Conservation (phyloP, 305 asterid species). For the Solanum chacoense region DNA sequence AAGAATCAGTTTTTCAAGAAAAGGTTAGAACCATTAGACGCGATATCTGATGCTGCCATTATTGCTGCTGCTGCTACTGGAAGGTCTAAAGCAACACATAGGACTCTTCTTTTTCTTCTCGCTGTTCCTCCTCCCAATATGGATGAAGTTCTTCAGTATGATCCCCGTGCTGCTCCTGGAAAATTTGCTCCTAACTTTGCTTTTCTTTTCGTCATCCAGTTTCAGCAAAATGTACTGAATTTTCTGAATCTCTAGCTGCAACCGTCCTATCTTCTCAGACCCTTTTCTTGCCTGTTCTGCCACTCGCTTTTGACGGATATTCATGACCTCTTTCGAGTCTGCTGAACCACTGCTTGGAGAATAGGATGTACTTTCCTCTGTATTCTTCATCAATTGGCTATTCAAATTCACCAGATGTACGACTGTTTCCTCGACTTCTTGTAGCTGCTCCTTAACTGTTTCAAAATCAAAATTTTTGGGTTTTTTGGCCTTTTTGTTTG, state of each 20-base stretch:
- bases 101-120: slow-evolving; percentile 60
- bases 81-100: slow-evolving; percentile 64
- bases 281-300: slow-evolving; percentile 73
- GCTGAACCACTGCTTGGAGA: slow-evolving; percentile 39
- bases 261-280: slow-evolving; percentile 72
- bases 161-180: slow-evolving; percentile 45
- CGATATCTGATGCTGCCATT: slow-evolving; percentile 12
- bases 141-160: slow-evolving; percentile 64
- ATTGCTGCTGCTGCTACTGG: slow-evolving; percentile 22
- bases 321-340: slow-evolving; percentile 38
- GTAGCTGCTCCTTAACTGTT: slow-evolving; percentile 71
- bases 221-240: slow-evolving; percentile 65
- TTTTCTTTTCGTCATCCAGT: slow-evolving; percentile 73
- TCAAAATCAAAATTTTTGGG: slow-evolving; percentile 49
- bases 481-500: slow-evolving; percentile 36
- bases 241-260: slow-evolving; percentile 82
- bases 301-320: slow-evolving; percentile 40
- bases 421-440: slow-evolving; percentile 79
- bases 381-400: slow-evolving; percentile 33
- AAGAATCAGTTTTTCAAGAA: background rate
- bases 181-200: slow-evolving; percentile 31
- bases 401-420: slow-evolving; percentile 54
- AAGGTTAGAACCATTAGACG: slow-evolving; percentile 2
- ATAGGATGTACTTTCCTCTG: slow-evolving; percentile 43
- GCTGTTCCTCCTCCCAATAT: slow-evolving; percentile 44